phyloP scores from a whole-genome alignment of 176 grass and related monocot species.

The Triticum urartu region DNA sequence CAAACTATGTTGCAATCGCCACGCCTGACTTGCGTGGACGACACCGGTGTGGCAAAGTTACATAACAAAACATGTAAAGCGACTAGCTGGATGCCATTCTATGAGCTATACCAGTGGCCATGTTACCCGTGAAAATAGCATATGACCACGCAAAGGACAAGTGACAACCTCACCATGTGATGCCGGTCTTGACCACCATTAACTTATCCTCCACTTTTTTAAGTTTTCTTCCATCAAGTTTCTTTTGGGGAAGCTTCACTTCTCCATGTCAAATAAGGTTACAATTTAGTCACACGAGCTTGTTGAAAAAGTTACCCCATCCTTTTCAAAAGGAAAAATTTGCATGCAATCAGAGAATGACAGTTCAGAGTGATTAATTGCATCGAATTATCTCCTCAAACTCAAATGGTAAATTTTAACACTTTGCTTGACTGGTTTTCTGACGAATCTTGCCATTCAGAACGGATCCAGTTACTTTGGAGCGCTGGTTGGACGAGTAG shows the following conservation, averaged over 20 bases:
- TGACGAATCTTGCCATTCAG: conserved; percentile 29
- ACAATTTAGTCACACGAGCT: background rate
- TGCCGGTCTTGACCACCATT: background rate
- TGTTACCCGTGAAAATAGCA: conserved; percentile 38
- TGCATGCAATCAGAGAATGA: background rate
- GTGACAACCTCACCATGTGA: conserved; percentile 22
- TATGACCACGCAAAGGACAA: background rate
- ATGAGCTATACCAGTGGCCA: conserved; percentile 1
- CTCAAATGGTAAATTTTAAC: background rate
- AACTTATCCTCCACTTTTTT: conserved; percentile 4
- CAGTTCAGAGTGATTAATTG: background rate
- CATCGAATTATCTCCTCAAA: background rate
- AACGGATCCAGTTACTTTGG: conserved; percentile 69
- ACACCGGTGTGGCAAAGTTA: background rate
- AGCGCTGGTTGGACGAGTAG: conserved; percentile 83
- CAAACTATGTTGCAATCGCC: background rate
- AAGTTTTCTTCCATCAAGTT: background rate
- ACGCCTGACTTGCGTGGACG: conserved; percentile 1
- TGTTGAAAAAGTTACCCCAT: conserved; percentile 11
- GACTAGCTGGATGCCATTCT: conserved; percentile 29
- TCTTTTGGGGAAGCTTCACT: background rate
- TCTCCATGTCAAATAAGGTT: background rate
- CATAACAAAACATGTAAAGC: background rate
- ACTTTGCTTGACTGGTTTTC: background rate
- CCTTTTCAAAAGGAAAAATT: background rate